Conservation (phyloP, 2,329 filamentous ascomycete species). For the Scedosporium dehoogii region DNA sequence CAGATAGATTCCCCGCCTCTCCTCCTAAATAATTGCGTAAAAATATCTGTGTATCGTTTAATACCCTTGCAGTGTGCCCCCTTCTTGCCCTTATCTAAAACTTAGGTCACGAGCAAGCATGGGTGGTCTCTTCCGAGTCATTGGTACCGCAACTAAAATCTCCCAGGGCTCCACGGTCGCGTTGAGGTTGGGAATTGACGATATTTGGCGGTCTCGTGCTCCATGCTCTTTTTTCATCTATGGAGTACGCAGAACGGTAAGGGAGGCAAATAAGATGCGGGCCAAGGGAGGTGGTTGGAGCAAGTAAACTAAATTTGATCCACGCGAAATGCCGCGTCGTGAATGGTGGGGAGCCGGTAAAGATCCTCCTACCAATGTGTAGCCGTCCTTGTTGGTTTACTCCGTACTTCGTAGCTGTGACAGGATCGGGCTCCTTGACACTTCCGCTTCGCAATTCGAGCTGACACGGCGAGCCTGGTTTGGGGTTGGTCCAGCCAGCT, state of each 20-base stretch:
- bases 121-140: background rate
- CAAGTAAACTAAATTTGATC: background rate
- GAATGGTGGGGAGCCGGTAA: background rate
- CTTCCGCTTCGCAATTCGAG: background rate
- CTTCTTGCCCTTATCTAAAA: constrained; percentile 1
- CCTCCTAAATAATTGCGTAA: background rate
- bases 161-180: background rate
- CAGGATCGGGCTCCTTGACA: background rate
- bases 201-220: background rate
- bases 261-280: background rate
- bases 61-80: background rate
- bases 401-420: background rate
- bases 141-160: background rate
- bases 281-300: background rate
- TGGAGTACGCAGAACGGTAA: background rate
- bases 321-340: background rate
- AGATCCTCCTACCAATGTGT: background rate
- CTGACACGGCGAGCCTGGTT: background rate
- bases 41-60: background rate
- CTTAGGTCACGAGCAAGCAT: constrained; percentile 1
- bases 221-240: background rate
- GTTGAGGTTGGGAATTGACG: background rate
- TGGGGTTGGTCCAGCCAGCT: background rate
- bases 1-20: background rate
- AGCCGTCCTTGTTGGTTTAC: background rate